Conservation (phyloP, 2,329 filamentous ascomycete species). For the Calonectria crousiana region DNA sequence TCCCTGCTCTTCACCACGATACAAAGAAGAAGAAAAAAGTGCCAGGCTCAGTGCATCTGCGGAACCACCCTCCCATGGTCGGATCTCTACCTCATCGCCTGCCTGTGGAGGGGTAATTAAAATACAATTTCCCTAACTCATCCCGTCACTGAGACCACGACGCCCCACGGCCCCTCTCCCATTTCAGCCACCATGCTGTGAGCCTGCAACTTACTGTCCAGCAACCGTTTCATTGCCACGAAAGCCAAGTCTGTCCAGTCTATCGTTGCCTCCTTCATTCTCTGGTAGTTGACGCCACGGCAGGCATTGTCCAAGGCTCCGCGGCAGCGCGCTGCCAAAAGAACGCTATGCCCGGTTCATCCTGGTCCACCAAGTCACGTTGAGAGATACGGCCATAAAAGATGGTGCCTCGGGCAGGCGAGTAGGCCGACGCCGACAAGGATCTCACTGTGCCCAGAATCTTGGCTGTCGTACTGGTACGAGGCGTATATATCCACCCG, state of each 20-base stretch:
- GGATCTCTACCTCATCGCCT: constrained; percentile 41
- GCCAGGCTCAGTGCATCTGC: constrained; percentile 31
- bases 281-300: not conserved
- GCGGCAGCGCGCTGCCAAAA: constrained; percentile 15
- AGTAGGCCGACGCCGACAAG: constrained; percentile 31
- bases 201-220: constrained; percentile 17
- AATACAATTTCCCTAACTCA: constrained; percentile 19
- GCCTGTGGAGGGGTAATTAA: constrained; percentile 28
- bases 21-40: constrained; percentile 1
- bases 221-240: constrained; percentile 24
- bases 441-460: constrained; percentile 22
- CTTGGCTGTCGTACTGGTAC: constrained; percentile 36
- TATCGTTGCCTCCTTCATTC: not conserved
- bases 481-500: constrained; percentile 27
- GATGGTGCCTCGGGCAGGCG: constrained; percentile 18
- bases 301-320: constrained; percentile 34
- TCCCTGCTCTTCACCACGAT: constrained; percentile 33
- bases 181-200: constrained; percentile 30
- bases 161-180: constrained; percentile 10
- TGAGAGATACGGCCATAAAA: constrained; percentile 23
- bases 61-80: constrained; percentile 28
- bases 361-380: constrained; percentile 23
- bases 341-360: constrained; percentile 5
- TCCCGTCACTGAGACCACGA: constrained; percentile 18
- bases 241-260: constrained; percentile 9